phyloP scores from a whole-genome alignment of 1,284 basidiomycete genomes.

The Mycena citricolor region DNA sequence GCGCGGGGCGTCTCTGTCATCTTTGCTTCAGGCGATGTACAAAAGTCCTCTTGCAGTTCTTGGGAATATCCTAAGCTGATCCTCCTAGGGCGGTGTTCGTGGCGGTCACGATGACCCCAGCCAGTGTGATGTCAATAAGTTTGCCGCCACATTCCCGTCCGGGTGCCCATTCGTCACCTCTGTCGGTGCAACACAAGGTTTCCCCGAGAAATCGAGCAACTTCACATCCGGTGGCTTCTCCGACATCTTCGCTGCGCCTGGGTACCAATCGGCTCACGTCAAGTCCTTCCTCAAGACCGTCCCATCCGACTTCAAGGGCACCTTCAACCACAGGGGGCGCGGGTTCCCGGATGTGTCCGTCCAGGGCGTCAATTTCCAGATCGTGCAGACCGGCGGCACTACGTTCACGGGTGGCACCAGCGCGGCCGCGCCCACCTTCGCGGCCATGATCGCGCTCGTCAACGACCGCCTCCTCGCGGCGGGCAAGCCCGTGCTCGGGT shows the following conservation, averaged over 20 bases:
- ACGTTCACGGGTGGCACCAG: conserved; percentile 1
- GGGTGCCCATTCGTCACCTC: conserved; percentile 48
- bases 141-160: conserved; percentile 65
- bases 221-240: conserved; percentile 33
- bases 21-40: conserved; percentile 10
- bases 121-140: conserved; percentile 38
- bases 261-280: background rate
- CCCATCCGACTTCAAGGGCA: background rate
- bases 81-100: conserved; percentile 51
- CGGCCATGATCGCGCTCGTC: background rate
- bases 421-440: background rate
- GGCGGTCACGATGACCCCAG: conserved; percentile 52
- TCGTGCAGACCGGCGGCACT: background rate
- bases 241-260: background rate
- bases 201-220: conserved; percentile 19
- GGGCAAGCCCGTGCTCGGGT: background rate
- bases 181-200: background rate
- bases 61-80: too few species aligned
- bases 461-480: conserved; percentile 3
- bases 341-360: background rate
- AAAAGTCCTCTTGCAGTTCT: too few species aligned
- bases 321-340: background rate
- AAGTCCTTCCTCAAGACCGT: background rate
- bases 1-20: conserved; percentile 12
- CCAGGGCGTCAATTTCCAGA: conserved; percentile 40